Evolutionary conservation across 805 yeast genomes (phyloP).

Genomic region (Ogataea populi-albae): DNA sequence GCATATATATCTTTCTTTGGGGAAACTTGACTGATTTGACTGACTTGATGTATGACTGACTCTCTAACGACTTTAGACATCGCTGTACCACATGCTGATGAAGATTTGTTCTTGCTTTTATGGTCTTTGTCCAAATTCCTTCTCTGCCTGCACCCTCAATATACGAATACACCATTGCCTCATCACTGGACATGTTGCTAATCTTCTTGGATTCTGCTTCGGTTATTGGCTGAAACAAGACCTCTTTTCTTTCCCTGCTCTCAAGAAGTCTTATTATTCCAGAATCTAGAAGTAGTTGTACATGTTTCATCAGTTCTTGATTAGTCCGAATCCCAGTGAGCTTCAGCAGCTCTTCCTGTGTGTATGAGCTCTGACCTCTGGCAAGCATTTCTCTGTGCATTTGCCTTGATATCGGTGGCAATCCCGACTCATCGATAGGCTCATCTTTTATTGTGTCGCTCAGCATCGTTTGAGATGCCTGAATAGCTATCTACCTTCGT

Average conservation of each 20-base stretch:
- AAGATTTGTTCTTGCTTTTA: conserved; percentile 81
- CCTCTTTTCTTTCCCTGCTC: conserved; percentile 48
- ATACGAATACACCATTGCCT: conserved; percentile 84
- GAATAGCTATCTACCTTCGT: too few species aligned
- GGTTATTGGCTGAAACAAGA: conserved; percentile 74
- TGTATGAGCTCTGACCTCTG: conserved; percentile 47
- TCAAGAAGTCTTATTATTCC: conserved; percentile 67
- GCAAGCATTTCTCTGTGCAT: conserved; percentile 66
- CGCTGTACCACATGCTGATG: conserved; percentile 89
- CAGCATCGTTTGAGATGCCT: too few species aligned
- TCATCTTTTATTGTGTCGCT: too few species aligned
- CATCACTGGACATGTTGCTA: conserved; percentile 78
- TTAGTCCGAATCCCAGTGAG: conserved; percentile 42
- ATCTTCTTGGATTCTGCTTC: conserved; percentile 73
- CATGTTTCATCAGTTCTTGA: conserved; percentile 38
- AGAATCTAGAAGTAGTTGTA: conserved; percentile 45
- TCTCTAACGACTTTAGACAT: conserved; percentile 76
- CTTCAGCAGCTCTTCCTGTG: conserved; percentile 66
- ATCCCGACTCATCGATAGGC: conserved; percentile 1
- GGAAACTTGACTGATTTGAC: conserved; percentile 89
- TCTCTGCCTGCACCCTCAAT: conserved; percentile 92
- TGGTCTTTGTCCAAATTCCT: conserved; percentile 94
- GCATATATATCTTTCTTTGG: conserved; percentile 93
- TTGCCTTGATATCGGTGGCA: conserved; percentile 33
- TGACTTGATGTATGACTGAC: conserved; percentile 78